Evolutionary conservation across 139 green algal genomes (phyloP).

Genomic region (Micromonas commoda): DNA sequence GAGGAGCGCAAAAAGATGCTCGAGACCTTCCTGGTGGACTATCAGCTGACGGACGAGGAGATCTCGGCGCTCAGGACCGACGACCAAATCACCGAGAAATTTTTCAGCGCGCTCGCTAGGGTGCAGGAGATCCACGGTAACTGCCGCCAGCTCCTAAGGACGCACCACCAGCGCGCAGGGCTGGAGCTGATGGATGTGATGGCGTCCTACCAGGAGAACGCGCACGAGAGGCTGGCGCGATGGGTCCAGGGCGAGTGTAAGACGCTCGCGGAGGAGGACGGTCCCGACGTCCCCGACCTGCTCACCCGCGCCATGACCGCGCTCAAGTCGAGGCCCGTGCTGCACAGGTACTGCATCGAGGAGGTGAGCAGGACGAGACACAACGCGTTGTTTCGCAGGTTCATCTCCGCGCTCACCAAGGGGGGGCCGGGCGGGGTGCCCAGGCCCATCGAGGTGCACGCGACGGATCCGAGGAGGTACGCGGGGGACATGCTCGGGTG

Average conservation of each 20-base stretch:
- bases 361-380: constrained; percentile 84
- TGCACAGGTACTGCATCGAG: constrained; percentile 94
- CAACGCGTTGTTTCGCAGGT: constrained; percentile 83
- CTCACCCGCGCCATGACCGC: constrained; percentile 70
- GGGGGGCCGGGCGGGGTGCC: constrained; percentile 71
- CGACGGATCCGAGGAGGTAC: constrained; percentile 82
- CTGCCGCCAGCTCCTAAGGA: constrained; percentile 77
- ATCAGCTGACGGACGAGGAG: constrained; percentile 77
- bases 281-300: constrained; percentile 67
- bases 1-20: constrained; percentile 59
- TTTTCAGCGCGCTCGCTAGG: constrained; percentile 80
- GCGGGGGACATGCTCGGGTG: constrained; percentile 94
- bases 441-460: constrained; percentile 92
- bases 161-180: constrained; percentile 86
- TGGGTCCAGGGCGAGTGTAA: constrained; percentile 92
- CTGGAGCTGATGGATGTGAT: constrained; percentile 97
- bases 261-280: constrained; percentile 74
- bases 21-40: constrained; percentile 78
- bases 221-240: constrained; percentile 88
- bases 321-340: constrained; percentile 72
- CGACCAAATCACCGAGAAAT: constrained; percentile 53
- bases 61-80: constrained; percentile 31
- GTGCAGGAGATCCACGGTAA: constrained; percentile 88
- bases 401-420: constrained; percentile 80
- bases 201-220: constrained; percentile 80